Base-by-base conservation (phyloP, 306 rosid species). In the Cucumis sativus region DNA sequence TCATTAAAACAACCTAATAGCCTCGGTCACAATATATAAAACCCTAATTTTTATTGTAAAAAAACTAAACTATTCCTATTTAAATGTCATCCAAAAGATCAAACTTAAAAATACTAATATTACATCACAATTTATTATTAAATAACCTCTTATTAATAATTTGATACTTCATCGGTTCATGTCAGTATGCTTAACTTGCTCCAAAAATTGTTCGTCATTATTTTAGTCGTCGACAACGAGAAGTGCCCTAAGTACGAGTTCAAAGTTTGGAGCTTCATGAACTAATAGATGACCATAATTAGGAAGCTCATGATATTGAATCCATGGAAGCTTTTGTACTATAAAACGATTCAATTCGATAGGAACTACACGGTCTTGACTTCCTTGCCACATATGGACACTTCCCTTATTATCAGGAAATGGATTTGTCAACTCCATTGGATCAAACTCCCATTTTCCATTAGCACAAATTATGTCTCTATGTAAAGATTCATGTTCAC, bases 361-460 rank as follows among this genome's bases (percentile, higher is more conserved):
- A 8, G 96, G 88, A 77, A 89, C 79, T 45, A 91, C 80, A 82
- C 65, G 86, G 68, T 93, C 98, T 64, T 78, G 82, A 12, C 60
- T 75, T 2, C 91, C 96, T 86, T 87, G 95, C 98, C 96, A 93
- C 39, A 93, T 79, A 43, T 91, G 93, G 11, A 93, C 88, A 0
- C 20, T 16, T n/a, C 57, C 20, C n/a, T 52, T 47, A 12, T 47
- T 47, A 10, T 43, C 10, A 16, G 3, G 17, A 15, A 16, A 52
- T 52, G n/a, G 57, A 52, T 16, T 52, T 7, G 20, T 52, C 57
- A 52, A 52, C 17, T 52, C 57, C 6, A 16, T 52, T 16, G 57
- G 57, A 5, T 5, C 57, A 17, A 52, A 52, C 0, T 52, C 57
- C 20, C 57, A 52, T 17, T 52, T 52, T 72, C 84, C 88, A 21